Conservation (phyloP, 805 yeast genomes). For the Zygosaccharomyces bailii region DNA sequence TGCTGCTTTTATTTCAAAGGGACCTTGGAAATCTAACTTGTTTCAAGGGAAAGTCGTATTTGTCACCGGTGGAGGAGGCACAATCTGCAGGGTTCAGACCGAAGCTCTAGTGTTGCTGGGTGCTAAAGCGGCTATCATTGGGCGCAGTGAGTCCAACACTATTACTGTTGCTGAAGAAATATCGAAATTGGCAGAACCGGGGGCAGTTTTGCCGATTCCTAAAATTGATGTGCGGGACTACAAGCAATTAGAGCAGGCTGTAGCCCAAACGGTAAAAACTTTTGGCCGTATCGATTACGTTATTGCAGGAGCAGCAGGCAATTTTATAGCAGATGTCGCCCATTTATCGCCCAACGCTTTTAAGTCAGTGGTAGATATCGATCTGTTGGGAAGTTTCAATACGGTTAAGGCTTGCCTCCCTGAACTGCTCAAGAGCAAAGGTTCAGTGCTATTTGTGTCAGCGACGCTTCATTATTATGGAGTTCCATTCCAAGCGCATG, state of each 20-base stretch:
- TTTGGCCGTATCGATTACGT: conserved; percentile 83
- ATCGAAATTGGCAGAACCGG: conserved; percentile 48
- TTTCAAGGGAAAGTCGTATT: conserved; percentile 84
- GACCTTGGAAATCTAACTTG: conserved; percentile 53
- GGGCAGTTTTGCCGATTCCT: conserved; percentile 63
- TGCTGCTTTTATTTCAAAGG: conserved; percentile 27
- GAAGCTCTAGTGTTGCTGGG: conserved; percentile 83
- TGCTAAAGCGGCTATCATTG: conserved; percentile 81
- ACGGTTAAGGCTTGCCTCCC: conserved; percentile 79
- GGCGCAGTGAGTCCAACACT: conserved; percentile 70
- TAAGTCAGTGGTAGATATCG: conserved; percentile 82
- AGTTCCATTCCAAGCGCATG: conserved; percentile 84
- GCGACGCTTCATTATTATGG: conserved; percentile 92
- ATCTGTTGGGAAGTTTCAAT: conserved; percentile 82
- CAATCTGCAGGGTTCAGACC: conserved; percentile 87
- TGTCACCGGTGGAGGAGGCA: conserved; percentile 95
- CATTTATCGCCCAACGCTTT: conserved; percentile 81
- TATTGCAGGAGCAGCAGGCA: conserved; percentile 96
- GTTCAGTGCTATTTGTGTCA: conserved; percentile 71
- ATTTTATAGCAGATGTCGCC: conserved; percentile 77
- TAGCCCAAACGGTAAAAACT: conserved; percentile 54
- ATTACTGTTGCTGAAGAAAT: conserved; percentile 65
- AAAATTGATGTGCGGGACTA: conserved; percentile 76
- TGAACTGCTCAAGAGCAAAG: conserved; percentile 62
- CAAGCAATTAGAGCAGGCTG: conserved; percentile 59